Evolutionary conservation across 768 basidiomycete genomes (phyloP).

Genomic region (Termitomyces sp.): DNA sequence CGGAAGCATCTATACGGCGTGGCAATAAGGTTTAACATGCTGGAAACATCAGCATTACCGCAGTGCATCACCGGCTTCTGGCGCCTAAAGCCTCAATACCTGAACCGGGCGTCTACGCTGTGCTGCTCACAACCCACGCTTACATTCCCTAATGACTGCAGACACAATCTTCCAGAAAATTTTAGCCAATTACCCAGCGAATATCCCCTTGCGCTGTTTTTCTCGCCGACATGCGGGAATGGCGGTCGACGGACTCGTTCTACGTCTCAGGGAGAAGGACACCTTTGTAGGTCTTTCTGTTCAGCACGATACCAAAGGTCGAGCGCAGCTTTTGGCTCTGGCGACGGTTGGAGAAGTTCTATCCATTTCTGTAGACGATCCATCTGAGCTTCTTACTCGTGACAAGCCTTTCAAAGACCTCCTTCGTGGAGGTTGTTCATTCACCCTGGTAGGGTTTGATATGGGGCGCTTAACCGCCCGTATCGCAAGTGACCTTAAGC

Average conservation of each 20-base stretch:
- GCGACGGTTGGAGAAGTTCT: constrained; percentile 10
- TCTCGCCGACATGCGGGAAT: constrained; percentile 10
- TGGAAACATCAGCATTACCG: background rate
- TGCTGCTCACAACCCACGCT: background rate
- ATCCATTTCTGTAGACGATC: constrained; percentile 1
- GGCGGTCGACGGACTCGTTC: background rate
- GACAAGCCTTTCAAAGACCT: constrained; percentile 13
- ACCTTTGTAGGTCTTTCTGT: constrained; percentile 7
- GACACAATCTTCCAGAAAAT: constrained; percentile 8
- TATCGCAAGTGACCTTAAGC: constrained; percentile 19
- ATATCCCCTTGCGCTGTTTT: constrained; percentile 4
- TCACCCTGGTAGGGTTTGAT: constrained; percentile 26
- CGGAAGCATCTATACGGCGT: background rate
- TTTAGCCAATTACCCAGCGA: background rate
- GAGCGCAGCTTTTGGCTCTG: constrained; percentile 7
- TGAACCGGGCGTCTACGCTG: background rate
- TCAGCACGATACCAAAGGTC: constrained; percentile 1
- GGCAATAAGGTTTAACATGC: background rate
- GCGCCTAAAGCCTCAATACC: constrained; percentile 1
- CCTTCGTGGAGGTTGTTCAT: constrained; percentile 11
- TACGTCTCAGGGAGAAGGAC: background rate
- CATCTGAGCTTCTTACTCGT: background rate
- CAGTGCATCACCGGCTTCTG: background rate
- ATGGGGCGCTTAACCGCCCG: constrained; percentile 29
- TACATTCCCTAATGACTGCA: background rate